These are phyloP conservation scores for Melastoma malabathricum DNA, from an alignment of 345 rosid genomes.

Conservation along the genomic window DNA sequence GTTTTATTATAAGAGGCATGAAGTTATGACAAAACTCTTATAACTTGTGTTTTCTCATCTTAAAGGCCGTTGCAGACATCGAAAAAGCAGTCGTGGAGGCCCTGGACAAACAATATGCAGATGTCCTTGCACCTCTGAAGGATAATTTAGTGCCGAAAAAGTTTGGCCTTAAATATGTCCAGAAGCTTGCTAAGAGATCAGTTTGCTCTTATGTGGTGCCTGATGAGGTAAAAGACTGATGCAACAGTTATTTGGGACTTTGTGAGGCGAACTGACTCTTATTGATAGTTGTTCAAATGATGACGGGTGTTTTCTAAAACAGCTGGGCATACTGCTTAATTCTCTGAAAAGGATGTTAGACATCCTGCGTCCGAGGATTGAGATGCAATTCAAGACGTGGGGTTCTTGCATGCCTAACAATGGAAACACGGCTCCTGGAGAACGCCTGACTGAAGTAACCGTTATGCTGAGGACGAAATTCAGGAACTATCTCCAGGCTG, in stretches of 20 bases:
- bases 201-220: slow-evolving; percentile 63
- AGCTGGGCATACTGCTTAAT: slow-evolving; percentile 83
- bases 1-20: too few species aligned
- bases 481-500: slow-evolving; percentile 80
- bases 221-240: slow-evolving; percentile 50
- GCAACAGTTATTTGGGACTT: too few species aligned
- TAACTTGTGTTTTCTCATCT: background rate
- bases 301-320: background rate
- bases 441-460: slow-evolving; percentile 84
- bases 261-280: too few species aligned
- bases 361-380: slow-evolving; percentile 64
- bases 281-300: background rate
- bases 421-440: slow-evolving; percentile 75
- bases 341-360: slow-evolving; percentile 97
- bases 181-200: slow-evolving; percentile 73
- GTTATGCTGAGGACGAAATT: slow-evolving; percentile 93
- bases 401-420: slow-evolving; percentile 82
- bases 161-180: slow-evolving; percentile 83
- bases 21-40: too few species aligned
- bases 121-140: slow-evolving; percentile 78
- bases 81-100: slow-evolving; percentile 91
- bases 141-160: slow-evolving; percentile 82
- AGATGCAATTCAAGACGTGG: slow-evolving; percentile 77
- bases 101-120: slow-evolving; percentile 91
- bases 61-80: slow-evolving; percentile 84